Evolutionary conservation across 768 basidiomycete species (phyloP).

Genomic region (Xanthoconium purpureum): DNA sequence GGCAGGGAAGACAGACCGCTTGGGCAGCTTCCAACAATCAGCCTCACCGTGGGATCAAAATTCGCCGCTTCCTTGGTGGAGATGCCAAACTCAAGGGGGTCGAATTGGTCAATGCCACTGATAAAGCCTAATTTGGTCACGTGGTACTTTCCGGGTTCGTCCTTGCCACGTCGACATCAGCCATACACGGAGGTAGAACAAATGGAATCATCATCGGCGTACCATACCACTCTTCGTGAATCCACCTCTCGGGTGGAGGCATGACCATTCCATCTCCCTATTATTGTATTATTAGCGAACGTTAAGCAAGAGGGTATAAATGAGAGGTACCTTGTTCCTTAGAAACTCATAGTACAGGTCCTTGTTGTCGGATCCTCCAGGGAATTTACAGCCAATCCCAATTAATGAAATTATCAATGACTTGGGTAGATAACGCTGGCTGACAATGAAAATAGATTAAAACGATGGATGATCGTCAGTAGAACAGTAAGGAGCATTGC

Average conservation of each 20-base stretch:
- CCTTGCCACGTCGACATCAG: slow-evolving; percentile 13
- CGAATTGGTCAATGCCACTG: slow-evolving; percentile 32
- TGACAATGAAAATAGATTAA: not conserved
- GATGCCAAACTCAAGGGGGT: slow-evolving; percentile 35
- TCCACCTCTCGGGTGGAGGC: slow-evolving; percentile 29
- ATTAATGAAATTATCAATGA: slow-evolving; percentile 13
- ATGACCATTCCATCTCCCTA: slow-evolving; percentile 32
- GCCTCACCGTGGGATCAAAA: slow-evolving; percentile 32
- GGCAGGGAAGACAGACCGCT: slow-evolving; percentile 16
- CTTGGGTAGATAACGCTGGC: not conserved
- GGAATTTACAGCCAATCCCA: slow-evolving; percentile 34
- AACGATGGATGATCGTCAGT: slow-evolving; percentile 16
- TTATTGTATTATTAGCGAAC: not conserved
- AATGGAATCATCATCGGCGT: slow-evolving; percentile 24
- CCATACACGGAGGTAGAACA: not conserved
- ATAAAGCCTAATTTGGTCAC: slow-evolving; percentile 31
- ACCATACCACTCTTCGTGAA: slow-evolving; percentile 33
- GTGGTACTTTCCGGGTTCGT: slow-evolving; percentile 32
- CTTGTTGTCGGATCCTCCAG: slow-evolving; percentile 32
- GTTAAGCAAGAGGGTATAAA: not conserved
- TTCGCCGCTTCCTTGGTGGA: slow-evolving; percentile 28
- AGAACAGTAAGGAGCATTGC: slow-evolving; percentile 53
- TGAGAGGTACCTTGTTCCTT: slow-evolving; percentile 24
- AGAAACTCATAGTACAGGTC: slow-evolving; percentile 31
- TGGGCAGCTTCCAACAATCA: slow-evolving; percentile 33